phyloP scores from a whole-genome alignment of 768 basidiomycete species.

The Boletus rufocinnamomeus region DNA sequence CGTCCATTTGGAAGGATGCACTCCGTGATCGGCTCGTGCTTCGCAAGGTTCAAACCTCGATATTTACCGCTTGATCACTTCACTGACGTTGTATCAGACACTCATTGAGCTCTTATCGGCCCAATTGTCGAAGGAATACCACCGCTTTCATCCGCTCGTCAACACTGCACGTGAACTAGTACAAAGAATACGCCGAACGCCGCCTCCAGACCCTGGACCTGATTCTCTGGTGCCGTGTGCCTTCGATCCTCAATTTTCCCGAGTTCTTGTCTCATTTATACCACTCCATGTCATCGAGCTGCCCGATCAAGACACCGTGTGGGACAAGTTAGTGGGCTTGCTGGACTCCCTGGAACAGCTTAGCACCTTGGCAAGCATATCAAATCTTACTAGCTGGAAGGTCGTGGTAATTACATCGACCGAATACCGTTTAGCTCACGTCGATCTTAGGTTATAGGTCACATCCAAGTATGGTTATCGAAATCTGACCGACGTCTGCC shows the following conservation, averaged over 20 bases:
- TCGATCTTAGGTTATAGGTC: conserved; percentile 46
- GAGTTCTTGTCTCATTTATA: conserved; percentile 65
- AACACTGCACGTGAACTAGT: conserved; percentile 20
- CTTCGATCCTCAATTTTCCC: conserved; percentile 68
- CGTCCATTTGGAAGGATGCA: conserved; percentile 50
- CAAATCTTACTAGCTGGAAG: conserved; percentile 62
- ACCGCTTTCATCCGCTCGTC: conserved; percentile 21
- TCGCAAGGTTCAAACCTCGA: conserved; percentile 49
- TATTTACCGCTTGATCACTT: neutral
- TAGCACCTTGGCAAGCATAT: conserved; percentile 43
- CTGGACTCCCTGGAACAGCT: conserved; percentile 61
- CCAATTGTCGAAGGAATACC: conserved; percentile 30
- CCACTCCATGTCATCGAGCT: conserved; percentile 64
- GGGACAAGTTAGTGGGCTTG: conserved; percentile 49
- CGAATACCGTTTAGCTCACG: neutral
- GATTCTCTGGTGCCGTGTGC: conserved; percentile 52
- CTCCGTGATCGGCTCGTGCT: conserved; percentile 54
- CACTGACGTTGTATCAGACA: conserved; percentile 22
- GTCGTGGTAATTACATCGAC: conserved; percentile 34
- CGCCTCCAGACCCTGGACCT: conserved; percentile 39
- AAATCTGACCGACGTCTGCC: conserved; percentile 45
- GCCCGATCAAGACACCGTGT: conserved; percentile 50
- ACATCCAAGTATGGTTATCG: conserved; percentile 50
- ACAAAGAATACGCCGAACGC: conserved; percentile 23
- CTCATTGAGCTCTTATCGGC: conserved; percentile 30